These are phyloP conservation scores for Blumeria hordei DNA, from an alignment of 2,329 filamentous ascomycete genomes.

Conservation along the genomic window DNA sequence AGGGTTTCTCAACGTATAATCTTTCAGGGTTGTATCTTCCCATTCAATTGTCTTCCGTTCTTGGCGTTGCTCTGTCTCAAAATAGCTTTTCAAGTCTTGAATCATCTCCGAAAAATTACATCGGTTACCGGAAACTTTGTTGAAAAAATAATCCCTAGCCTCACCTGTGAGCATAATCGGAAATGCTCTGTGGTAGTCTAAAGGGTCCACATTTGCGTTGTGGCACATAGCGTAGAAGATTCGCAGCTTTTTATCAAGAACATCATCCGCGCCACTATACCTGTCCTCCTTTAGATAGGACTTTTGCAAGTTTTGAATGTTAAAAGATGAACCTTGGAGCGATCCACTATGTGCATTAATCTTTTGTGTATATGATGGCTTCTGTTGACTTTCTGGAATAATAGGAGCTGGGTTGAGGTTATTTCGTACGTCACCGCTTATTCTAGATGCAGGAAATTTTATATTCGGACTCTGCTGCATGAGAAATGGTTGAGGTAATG, in stretches of 20 bases:
- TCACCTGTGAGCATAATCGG: neutral
- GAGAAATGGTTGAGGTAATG: too few species aligned
- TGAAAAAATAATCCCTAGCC: neutral
- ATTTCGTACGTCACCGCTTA: too few species aligned
- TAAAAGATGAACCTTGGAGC: neutral
- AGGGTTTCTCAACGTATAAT: neutral
- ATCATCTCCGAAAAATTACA: neutral
- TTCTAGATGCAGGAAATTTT: too few species aligned
- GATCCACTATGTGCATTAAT: too few species aligned
- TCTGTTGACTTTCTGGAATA: too few species aligned
- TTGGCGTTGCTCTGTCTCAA: neutral
- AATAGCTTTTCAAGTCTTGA: neutral
- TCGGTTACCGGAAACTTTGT: neutral
- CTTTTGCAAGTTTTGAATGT: neutral
- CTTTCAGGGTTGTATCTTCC: neutral
- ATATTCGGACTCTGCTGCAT: too few species aligned
- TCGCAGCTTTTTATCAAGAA: neutral
- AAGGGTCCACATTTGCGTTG: neutral
- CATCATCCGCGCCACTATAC: neutral
- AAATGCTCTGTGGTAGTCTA: neutral
- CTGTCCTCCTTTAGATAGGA: neutral
- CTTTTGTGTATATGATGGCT: too few species aligned
- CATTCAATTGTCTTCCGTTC: neutral
- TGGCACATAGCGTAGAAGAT: neutral
- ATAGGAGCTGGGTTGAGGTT: too few species aligned